A percentile compares a stretch with the other conserved stretches of the same genome.
These are phyloP conservation scores for Phoenix roebelenii DNA, from an alignment of 176 grass and related monocot species.

Conservation along the genomic window DNA sequence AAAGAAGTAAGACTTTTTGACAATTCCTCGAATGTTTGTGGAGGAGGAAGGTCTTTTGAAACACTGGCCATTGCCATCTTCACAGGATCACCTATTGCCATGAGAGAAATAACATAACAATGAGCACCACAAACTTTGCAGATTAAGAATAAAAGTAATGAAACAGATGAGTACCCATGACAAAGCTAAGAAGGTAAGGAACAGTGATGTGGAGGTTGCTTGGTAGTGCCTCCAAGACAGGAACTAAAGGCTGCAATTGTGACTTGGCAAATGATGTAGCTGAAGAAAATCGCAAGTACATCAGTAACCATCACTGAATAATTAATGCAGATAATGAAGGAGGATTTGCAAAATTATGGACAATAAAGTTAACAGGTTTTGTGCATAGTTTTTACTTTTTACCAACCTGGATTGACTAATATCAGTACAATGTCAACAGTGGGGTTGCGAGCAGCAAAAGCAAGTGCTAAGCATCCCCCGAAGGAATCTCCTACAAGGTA, in stretches of 20 bases:
- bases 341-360: neutral
- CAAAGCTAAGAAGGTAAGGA: constrained; percentile 80
- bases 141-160: neutral
- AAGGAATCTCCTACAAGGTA: constrained; percentile 75
- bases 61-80: constrained; percentile 82
- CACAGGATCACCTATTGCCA: constrained; percentile 51
- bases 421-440: constrained; percentile 59
- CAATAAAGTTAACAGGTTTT: neutral
- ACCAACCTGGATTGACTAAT: constrained; percentile 93
- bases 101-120: neutral
- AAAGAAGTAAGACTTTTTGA: constrained; percentile 68
- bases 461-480: constrained; percentile 66
- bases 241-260: constrained; percentile 50
- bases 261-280: constrained; percentile 82
- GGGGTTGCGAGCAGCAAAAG: constrained; percentile 62
- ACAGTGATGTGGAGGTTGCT: constrained; percentile 59
- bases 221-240: constrained; percentile 76
- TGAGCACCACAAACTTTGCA: no score
- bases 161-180: constrained; percentile 50
- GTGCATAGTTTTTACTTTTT: constrained; percentile 41
- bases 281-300: constrained; percentile 14
- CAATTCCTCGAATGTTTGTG: constrained; percentile 53
- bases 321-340: neutral
- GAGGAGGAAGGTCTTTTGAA: constrained; percentile 49
- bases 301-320: constrained; percentile 1